A percentile compares a stretch with the other conserved stretches of the same genome.
These are phyloP conservation scores for Leptodermis oblonga DNA, from an alignment of 257 asterid species.

Conservation along the genomic window DNA sequence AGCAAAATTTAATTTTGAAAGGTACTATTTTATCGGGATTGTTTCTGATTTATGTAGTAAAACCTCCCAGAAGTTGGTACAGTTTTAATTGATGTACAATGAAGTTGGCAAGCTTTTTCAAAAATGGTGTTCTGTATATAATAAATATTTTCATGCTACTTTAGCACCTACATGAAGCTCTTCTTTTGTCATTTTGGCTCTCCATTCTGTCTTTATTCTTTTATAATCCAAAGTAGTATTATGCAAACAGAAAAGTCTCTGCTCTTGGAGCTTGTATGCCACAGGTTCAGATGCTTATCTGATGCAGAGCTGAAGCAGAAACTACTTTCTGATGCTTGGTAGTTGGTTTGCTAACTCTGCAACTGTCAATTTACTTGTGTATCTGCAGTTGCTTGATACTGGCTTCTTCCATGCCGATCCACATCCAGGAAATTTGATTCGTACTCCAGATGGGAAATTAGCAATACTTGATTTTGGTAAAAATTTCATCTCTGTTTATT, in stretches of 20 bases:
- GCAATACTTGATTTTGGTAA: slow-evolving; percentile 96
- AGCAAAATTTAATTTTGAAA: not conserved
- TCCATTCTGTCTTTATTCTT: not conserved
- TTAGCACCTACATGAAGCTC: not conserved
- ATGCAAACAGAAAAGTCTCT: not conserved
- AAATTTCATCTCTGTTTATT: not conserved
- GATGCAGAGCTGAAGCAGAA: not conserved
- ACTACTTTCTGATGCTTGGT: slow-evolving; percentile 3
- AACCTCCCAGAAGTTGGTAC: not conserved
- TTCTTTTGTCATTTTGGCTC: not conserved
- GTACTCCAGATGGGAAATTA: slow-evolving; percentile 97
- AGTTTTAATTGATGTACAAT: too few relatives aligned
- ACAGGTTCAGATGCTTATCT: not conserved
- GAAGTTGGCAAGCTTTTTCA: not conserved
- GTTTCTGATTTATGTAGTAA: not conserved
- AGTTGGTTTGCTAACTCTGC: not conserved
- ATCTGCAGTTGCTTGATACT: slow-evolving; percentile 89
- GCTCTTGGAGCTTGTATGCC: not conserved
- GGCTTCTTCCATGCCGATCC: slow-evolving; percentile 99
- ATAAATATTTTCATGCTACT: not conserved
- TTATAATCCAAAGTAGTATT: not conserved
- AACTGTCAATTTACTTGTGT: slow-evolving; percentile 25
- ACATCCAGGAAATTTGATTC: slow-evolving; percentile 95
- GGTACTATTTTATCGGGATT: not conserved
- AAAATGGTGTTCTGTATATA: not conserved